phyloP scores from a whole-genome alignment of 306 rosid species.

The Argentina anserina region DNA sequence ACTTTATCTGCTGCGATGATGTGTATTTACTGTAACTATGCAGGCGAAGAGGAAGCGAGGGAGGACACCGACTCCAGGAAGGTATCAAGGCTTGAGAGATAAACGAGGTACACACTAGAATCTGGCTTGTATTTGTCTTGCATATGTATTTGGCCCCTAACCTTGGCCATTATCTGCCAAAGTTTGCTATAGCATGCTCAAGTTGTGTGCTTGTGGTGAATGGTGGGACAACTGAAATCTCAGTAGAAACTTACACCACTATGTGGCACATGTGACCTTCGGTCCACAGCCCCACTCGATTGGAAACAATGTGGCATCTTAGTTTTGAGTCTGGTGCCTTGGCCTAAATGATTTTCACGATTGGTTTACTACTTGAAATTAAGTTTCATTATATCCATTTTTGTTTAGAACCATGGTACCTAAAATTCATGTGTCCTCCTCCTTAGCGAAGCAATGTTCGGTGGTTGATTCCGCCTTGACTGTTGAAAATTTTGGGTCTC shows the following conservation, averaged over 20 bases:
- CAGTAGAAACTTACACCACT: background rate
- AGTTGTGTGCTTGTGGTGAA: background rate
- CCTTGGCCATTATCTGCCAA: background rate
- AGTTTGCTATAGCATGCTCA: background rate
- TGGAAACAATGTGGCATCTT: background rate
- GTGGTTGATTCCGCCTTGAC: background rate
- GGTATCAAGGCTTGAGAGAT: slow-evolving; percentile 44
- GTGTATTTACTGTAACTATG: slow-evolving; percentile 17
- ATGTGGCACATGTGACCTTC: background rate
- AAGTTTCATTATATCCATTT: background rate
- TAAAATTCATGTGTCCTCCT: background rate
- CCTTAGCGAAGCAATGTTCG: background rate
- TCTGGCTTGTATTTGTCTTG: background rate
- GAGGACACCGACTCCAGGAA: slow-evolving; percentile 47
- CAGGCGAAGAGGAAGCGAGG: slow-evolving; percentile 56
- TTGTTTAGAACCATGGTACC: background rate
- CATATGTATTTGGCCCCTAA: too few relatives aligned
- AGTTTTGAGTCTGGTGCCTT: slow-evolving; percentile 1
- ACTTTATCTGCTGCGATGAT: slow-evolving; percentile 15
- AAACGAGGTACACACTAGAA: slow-evolving; percentile 29
- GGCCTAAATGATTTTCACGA: background rate
- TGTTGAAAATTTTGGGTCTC: background rate
- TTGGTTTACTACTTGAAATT: background rate
- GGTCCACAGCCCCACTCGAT: background rate
- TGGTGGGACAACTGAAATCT: background rate